Conservation (phyloP, 1,284 basidiomycete genomes). For the Fomes fomentarius region DNA sequence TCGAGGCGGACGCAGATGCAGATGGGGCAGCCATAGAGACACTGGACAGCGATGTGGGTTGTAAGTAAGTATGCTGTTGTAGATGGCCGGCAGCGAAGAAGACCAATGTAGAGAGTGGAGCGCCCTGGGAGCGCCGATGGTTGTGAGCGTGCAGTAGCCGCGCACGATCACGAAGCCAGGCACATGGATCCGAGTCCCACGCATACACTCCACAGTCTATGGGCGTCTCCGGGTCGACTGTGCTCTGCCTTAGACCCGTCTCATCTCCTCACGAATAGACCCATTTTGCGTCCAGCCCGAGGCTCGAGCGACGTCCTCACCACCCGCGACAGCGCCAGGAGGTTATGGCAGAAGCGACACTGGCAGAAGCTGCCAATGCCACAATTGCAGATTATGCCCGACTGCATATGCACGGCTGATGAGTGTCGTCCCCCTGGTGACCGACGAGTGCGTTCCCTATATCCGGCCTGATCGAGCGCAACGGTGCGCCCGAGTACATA, state of each 20-base stretch:
- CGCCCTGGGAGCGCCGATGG: too few relatives aligned
- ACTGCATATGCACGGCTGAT: slow-evolving; percentile 9
- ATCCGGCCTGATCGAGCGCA: slow-evolving; percentile 16
- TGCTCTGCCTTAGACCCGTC: too few relatives aligned
- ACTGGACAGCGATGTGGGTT: too few relatives aligned
- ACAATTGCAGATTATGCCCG: slow-evolving; percentile 10
- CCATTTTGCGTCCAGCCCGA: too few relatives aligned
- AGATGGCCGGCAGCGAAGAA: background rate
- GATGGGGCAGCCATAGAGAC: slow-evolving; percentile 5
- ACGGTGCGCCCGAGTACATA: slow-evolving; percentile 19
- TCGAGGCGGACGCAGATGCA: background rate
- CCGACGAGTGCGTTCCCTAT: slow-evolving; percentile 16
- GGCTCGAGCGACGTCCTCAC: too few relatives aligned
- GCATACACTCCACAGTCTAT: background rate
- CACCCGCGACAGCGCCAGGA: too few relatives aligned
- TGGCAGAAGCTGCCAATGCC: background rate
- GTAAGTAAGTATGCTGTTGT: background rate
- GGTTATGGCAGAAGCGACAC: too few relatives aligned
- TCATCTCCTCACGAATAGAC: too few relatives aligned
- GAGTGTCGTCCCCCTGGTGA: slow-evolving; percentile 26
- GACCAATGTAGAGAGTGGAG: background rate
- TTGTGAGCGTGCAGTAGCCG: too few relatives aligned
- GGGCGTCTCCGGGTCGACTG: too few relatives aligned
- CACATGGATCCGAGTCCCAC: slow-evolving; percentile 2
- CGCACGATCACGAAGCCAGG: slow-evolving; percentile 1